Percentiles rank a stretch among this genome's conserved stretches.
These are phyloP conservation scores for Amaranthus tricolor DNA, from an alignment of 179 eudicot genomes.

Conservation along the genomic window DNA sequence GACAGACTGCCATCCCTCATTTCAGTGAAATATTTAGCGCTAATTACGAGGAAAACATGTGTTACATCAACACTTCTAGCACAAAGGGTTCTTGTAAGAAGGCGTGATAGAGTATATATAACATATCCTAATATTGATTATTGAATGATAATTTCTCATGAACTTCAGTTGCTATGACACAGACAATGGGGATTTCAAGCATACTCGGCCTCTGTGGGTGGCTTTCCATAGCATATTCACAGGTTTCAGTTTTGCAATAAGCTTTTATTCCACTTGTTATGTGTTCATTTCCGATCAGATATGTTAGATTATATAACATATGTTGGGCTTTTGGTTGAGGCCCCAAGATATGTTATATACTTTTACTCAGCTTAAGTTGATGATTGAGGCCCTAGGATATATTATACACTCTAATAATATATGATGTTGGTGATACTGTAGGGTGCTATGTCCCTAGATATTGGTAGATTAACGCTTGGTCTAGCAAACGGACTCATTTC, in stretches of 20 bases:
- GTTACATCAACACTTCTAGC: no score
- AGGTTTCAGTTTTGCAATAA: constrained; percentile 18
- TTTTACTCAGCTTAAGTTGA: no score
- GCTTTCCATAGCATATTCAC: constrained; percentile 34
- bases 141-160: neutral
- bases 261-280: neutral
- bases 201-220: constrained; percentile 33
- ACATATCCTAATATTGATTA: no score
- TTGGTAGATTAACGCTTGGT: constrained; percentile 46
- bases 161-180: constrained; percentile 3
- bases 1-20: no score
- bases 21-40: no score
- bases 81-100: no score
- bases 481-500: constrained; percentile 24
- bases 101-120: no score
- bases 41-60: no score
- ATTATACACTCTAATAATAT: no score
- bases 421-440: constrained; percentile 13
- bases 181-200: constrained; percentile 36
- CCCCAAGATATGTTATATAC: no score
- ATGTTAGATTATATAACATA: neutral
- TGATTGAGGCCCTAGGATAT: no score
- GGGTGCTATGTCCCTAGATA: constrained; percentile 40
- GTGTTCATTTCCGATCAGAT: neutral
- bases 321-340: neutral